These are phyloP conservation scores for Planoprotostelium fungivorum DNA, from an alignment of 78 protist genomes.

Conservation along the genomic window DNA sequence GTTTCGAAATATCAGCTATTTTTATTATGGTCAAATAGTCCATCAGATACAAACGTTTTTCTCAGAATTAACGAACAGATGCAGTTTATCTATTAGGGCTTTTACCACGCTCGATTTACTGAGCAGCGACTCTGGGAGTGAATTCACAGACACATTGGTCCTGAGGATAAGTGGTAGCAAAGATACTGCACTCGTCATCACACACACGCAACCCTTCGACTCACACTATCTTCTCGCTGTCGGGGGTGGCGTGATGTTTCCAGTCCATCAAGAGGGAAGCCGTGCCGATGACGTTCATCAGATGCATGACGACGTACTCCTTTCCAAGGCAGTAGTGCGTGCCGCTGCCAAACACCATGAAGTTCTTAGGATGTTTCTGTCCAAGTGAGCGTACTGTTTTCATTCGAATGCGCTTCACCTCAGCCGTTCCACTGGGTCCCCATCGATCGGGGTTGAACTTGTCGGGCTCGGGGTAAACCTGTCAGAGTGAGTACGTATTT, in stretches of 20 bases:
- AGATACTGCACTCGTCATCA: neutral
- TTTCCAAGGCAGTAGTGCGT: conserved; percentile 70
- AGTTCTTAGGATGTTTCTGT: conserved; percentile 1
- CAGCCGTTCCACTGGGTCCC: conserved; percentile 5
- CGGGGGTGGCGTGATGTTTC: conserved; percentile 36
- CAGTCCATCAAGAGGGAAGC: conserved; percentile 33
- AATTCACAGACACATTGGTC: neutral
- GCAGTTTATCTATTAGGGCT: no score
- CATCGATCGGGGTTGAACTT: neutral
- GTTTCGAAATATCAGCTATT: no score
- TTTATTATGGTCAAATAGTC: no score
- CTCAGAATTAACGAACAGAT: no score
- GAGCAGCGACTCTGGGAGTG: no score
- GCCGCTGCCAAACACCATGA: conserved; percentile 13
- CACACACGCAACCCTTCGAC: neutral
- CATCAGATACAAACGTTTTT: no score
- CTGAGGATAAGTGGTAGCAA: neutral
- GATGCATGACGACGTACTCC: conserved; percentile 66
- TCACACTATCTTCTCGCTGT: conserved; percentile 54
- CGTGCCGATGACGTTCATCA: conserved; percentile 44
- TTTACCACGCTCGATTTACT: no score
- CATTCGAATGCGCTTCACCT: conserved; percentile 33
- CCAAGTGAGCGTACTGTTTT: conserved; percentile 21
- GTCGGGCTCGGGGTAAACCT: neutral
- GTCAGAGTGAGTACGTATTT: conserved; percentile 26